Evolutionary conservation across 768 basidiomycete genomes (phyloP).

Genomic region (Podaxis pistillaris): DNA sequence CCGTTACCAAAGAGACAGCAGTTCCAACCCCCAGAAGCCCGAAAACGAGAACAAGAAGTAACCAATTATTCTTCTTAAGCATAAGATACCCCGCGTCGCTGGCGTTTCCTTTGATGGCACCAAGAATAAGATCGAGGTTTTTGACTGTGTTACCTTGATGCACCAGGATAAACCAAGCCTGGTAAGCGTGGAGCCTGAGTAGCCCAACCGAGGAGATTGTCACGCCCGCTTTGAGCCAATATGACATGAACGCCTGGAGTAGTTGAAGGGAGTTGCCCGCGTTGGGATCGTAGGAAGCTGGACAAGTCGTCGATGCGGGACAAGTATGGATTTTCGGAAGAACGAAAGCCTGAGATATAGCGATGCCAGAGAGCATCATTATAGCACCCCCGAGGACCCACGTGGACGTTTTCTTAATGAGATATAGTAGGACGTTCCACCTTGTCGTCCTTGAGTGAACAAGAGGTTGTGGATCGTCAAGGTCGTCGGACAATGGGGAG

Average conservation of each 20-base stretch:
- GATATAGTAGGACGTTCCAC: neutral
- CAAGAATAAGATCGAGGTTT: conserved; percentile 18
- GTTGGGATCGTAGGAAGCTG: conserved; percentile 15
- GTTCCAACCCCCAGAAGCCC: conserved; percentile 12
- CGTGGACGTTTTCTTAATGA: neutral
- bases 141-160: conserved; percentile 18
- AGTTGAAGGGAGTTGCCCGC: conserved; percentile 14
- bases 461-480: too few relatives aligned
- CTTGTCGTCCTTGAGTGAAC: neutral
- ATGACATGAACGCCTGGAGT: conserved; percentile 18
- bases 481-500: too few relatives aligned
- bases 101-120: conserved; percentile 18
- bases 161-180: conserved; percentile 21
- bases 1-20: conserved; percentile 13
- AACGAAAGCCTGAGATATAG: conserved; percentile 7
- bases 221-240: conserved; percentile 18
- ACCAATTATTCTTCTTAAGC: conserved; percentile 11
- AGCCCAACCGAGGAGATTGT: conserved; percentile 15
- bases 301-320: conserved; percentile 12
- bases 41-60: conserved; percentile 15
- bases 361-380: conserved; percentile 18
- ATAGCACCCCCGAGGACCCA: conserved; percentile 15
- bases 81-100: conserved; percentile 12
- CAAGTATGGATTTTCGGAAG: conserved; percentile 18
- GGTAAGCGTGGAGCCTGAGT: conserved; percentile 18